Percentiles rank a stretch among this genome's conserved stretches.
Evolutionary conservation across 345 rosid species (phyloP).

Genomic region (Brassica incana): DNA sequence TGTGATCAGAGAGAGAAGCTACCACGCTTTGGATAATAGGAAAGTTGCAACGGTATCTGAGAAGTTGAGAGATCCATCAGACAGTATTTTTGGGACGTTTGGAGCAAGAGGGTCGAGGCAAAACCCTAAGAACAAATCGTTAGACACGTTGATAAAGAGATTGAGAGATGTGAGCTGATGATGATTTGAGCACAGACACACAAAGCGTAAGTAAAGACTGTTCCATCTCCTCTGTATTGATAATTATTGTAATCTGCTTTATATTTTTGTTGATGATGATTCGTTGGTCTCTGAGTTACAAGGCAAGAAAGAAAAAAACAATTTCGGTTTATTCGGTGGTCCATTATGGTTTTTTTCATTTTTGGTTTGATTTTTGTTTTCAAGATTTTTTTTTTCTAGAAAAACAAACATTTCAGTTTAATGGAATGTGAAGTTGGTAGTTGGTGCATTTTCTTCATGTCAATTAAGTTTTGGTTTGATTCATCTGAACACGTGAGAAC

Average conservation of each 20-base stretch:
- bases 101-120: slow-evolving; percentile 84
- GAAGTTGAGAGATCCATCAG: slow-evolving; percentile 88
- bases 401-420: neutral
- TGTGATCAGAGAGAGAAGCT: slow-evolving; percentile 88
- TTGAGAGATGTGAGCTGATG: slow-evolving; percentile 78
- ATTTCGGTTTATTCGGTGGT: neutral
- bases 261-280: slow-evolving; percentile 36
- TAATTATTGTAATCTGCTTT: slow-evolving; percentile 44
- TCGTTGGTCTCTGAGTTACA: slow-evolving; percentile 24
- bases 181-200: neutral
- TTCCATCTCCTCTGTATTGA: slow-evolving; percentile 27
- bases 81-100: slow-evolving; percentile 85
- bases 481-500: slow-evolving; percentile 20
- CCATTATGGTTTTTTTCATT: neutral
- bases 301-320: neutral
- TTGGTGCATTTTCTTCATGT: neutral
- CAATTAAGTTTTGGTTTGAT: neutral
- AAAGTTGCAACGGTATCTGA: slow-evolving; percentile 78
- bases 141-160: slow-evolving; percentile 82
- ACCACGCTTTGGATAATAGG: slow-evolving; percentile 71
- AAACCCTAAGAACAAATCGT: slow-evolving; percentile 90
- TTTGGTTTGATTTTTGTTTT: neutral
- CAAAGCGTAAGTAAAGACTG: slow-evolving; percentile 27
- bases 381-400: neutral
- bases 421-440: neutral